Conservation (phyloP, 2,329 filamentous ascomycete species). For the Cladosporium sp. region DNA sequence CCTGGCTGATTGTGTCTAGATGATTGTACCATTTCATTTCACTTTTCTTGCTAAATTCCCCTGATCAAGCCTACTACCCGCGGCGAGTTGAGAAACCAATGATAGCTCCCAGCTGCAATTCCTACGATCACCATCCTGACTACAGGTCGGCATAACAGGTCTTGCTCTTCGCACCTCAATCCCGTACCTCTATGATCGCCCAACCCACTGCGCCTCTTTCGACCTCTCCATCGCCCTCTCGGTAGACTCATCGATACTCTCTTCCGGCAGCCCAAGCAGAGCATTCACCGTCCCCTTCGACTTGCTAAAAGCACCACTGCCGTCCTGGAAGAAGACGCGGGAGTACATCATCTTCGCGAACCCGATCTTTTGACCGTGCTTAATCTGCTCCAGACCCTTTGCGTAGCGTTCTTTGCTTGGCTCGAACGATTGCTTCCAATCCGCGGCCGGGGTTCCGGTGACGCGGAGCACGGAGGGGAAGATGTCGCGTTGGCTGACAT, state of each 20-base stretch:
- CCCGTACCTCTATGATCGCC: too few species aligned
- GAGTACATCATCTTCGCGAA: slow-evolving; percentile 53
- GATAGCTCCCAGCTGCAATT: too few species aligned
- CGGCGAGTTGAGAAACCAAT: too few species aligned
- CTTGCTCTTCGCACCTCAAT: too few species aligned
- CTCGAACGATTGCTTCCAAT: slow-evolving; percentile 57
- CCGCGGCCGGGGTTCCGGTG: slow-evolving; percentile 51
- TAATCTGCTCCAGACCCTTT: slow-evolving; percentile 44
- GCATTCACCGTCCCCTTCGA: slow-evolving; percentile 45
- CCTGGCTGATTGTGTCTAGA: not conserved
- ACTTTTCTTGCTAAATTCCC: too few species aligned
- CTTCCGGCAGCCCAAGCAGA: slow-evolving; percentile 35
- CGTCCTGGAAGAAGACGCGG: slow-evolving; percentile 45
- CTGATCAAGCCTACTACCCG: too few species aligned
- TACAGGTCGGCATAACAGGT: too few species aligned
- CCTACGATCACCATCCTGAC: too few species aligned
- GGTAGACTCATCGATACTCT: too few species aligned
- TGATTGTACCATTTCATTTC: not conserved
- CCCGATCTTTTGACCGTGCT: slow-evolving; percentile 41
- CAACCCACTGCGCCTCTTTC: too few species aligned
- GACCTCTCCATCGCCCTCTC: too few species aligned
- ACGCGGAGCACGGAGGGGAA: slow-evolving; percentile 58
- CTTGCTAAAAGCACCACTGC: slow-evolving; percentile 35
- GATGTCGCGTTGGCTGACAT: slow-evolving; percentile 60
- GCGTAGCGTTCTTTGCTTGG: slow-evolving; percentile 44